These are phyloP conservation scores for Jamesozyma spencerorum DNA, from an alignment of 805 yeast species.

Conservation along the genomic window DNA sequence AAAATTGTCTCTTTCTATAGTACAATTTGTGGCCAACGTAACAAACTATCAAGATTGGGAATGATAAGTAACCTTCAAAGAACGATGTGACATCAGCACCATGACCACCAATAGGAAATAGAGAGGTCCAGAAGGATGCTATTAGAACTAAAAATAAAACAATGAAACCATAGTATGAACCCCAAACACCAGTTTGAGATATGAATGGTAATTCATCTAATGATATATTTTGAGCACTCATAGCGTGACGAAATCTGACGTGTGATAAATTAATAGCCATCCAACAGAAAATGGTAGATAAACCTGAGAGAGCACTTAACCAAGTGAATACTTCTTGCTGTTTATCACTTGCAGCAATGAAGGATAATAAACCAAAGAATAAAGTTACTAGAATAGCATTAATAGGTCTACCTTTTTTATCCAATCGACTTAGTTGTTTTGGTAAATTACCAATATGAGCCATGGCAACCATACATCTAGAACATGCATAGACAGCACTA, in stretches of 20 bases:
- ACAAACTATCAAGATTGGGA: conserved; percentile 53
- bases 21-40: conserved; percentile 52
- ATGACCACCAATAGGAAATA: conserved; percentile 53
- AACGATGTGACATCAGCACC: conserved; percentile 45
- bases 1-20: conserved; percentile 30
- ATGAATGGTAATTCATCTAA: conserved; percentile 54
- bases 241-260: conserved; percentile 47
- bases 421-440: conserved; percentile 53
- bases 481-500: conserved; percentile 60
- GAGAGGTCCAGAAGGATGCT: conserved; percentile 72
- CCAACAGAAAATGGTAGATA: conserved; percentile 48
- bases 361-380: conserved; percentile 48
- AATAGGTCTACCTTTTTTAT: conserved; percentile 69
- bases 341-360: conserved; percentile 41
- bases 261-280: conserved; percentile 43
- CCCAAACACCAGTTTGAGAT: conserved; percentile 54
- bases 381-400: conserved; percentile 52
- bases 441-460: conserved; percentile 63
- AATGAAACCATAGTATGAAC: conserved; percentile 49
- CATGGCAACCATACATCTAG: conserved; percentile 59
- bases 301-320: conserved; percentile 45
- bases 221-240: conserved; percentile 45
- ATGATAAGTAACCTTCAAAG: conserved; percentile 58
- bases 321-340: conserved; percentile 45
- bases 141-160: conserved; percentile 49